phyloP scores from a whole-genome alignment of 108 stramenopile genomes.

The Stephanodiscus triporus region DNA sequence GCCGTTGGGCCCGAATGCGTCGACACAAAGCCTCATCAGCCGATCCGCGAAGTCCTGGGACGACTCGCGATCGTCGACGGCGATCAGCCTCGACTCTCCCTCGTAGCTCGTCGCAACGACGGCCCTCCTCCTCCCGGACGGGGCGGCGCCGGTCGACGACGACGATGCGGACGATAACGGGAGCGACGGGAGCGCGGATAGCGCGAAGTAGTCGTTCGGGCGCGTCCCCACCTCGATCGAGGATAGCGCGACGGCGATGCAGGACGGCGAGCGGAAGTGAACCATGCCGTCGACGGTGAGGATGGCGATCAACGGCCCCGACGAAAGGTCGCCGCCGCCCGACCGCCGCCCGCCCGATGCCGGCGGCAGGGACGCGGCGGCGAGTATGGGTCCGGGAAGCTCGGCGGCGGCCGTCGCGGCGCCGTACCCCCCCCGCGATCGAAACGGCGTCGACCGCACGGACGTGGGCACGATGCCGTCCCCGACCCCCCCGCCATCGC shows the following conservation, averaged over 20 bases:
- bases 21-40: conserved; percentile 79
- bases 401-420: conserved; percentile 64
- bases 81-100: conserved; percentile 67
- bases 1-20: conserved; percentile 86
- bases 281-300: conserved; percentile 84
- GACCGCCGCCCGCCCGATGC: conserved; percentile 9
- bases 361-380: conserved; percentile 66
- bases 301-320: conserved; percentile 57
- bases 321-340: conserved; percentile 24
- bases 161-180: background rate
- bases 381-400: conserved; percentile 70
- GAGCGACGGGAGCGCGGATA: conserved; percentile 45
- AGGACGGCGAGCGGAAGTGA: conserved; percentile 74
- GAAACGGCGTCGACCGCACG: background rate
- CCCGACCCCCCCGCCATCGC: conserved; percentile 15
- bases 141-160: background rate
- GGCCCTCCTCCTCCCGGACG: conserved; percentile 15
- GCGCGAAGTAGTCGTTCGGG: conserved; percentile 85
- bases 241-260: conserved; percentile 73
- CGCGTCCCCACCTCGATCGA: conserved; percentile 88
- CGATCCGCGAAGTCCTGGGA: conserved; percentile 85
- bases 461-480: conserved; percentile 15
- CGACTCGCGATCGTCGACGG: conserved; percentile 44
- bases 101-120: conserved; percentile 66
- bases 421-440: conserved; percentile 20